Conservation (phyloP, 305 asterid species). For the Salvia sclarea region DNA sequence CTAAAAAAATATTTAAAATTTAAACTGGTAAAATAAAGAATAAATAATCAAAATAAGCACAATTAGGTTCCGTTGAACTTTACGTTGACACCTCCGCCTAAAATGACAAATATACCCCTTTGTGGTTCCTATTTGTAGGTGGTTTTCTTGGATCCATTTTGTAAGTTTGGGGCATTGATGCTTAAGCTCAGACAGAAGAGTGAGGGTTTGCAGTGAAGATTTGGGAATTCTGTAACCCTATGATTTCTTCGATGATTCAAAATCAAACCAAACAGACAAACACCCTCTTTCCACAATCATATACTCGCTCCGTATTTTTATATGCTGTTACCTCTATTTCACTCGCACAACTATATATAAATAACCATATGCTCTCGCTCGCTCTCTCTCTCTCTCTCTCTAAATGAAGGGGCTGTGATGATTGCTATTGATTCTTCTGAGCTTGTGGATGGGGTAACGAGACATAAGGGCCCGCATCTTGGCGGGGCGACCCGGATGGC, state of each 20-base stretch:
- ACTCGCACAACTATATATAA: no score
- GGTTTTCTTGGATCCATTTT: no score
- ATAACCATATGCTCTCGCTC: background rate
- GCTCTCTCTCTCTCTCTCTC: slow-evolving; percentile 16
- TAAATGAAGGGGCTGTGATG: slow-evolving; percentile 39
- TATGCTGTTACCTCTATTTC: no score
- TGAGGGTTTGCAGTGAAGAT: slow-evolving; percentile 33
- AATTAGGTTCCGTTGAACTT: no score
- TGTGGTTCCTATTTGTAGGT: no score
- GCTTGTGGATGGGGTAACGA: slow-evolving; percentile 25
- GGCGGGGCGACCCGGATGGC: slow-evolving; percentile 46
- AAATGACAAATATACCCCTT: no score
- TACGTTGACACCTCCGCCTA: no score
- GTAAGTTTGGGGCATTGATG: no score
- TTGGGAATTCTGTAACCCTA: slow-evolving; percentile 25
- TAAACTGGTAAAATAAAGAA: no score
- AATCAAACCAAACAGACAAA: background rate
- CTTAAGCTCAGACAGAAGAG: slow-evolving; percentile 25
- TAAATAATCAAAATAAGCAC: no score
- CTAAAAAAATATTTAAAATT: no score
- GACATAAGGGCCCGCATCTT: slow-evolving; percentile 39
- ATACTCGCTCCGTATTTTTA: no score
- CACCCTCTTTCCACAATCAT: slow-evolving; percentile 17
- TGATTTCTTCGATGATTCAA: slow-evolving; percentile 14
- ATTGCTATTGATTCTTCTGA: slow-evolving; percentile 20